Evolutionary conservation across 1,284 basidiomycete species (phyloP).

Genomic region (Microbotryum intermedium): DNA sequence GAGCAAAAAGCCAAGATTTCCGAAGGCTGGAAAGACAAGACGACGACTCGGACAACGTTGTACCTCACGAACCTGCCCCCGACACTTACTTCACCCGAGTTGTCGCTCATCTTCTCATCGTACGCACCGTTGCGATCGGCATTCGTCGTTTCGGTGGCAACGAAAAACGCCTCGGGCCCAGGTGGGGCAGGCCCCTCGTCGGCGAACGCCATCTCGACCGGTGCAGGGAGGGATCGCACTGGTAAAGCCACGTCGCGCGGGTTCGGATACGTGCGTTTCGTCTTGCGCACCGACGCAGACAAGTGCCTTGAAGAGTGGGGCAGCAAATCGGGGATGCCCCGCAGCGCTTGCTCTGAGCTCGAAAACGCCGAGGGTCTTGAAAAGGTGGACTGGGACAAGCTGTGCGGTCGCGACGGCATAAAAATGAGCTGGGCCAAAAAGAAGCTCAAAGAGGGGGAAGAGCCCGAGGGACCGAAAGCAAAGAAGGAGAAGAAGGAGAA

Average conservation of each 20-base stretch:
- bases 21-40: constrained; percentile 8
- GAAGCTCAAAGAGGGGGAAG: constrained; percentile 40
- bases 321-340: constrained; percentile 43
- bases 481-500: constrained; percentile 25
- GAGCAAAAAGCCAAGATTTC: not conserved
- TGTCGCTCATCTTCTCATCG: constrained; percentile 88
- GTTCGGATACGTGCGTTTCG: constrained; percentile 95
- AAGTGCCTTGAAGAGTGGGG: constrained; percentile 51
- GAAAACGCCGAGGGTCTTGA: constrained; percentile 32
- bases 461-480: constrained; percentile 41
- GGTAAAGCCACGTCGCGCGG: constrained; percentile 75
- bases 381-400: constrained; percentile 42
- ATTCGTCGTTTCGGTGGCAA: constrained; percentile 63
- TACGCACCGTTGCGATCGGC: constrained; percentile 88
- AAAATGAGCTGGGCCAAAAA: constrained; percentile 63
- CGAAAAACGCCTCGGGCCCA: constrained; percentile 39
- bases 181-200: constrained; percentile 30
- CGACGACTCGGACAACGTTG: constrained; percentile 35
- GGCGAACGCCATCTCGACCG: constrained; percentile 23
- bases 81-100: constrained; percentile 77
- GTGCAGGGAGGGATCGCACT: constrained; percentile 27
- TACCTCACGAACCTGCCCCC: constrained; percentile 58
- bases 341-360: constrained; percentile 22
- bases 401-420: constrained; percentile 54
- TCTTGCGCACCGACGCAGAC: constrained; percentile 80